Percentiles rank a stretch among this genome's conserved stretches.
These are phyloP conservation scores for Dothistroma pini DNA, from an alignment of 2,329 filamentous ascomycete species.

Conservation along the genomic window DNA sequence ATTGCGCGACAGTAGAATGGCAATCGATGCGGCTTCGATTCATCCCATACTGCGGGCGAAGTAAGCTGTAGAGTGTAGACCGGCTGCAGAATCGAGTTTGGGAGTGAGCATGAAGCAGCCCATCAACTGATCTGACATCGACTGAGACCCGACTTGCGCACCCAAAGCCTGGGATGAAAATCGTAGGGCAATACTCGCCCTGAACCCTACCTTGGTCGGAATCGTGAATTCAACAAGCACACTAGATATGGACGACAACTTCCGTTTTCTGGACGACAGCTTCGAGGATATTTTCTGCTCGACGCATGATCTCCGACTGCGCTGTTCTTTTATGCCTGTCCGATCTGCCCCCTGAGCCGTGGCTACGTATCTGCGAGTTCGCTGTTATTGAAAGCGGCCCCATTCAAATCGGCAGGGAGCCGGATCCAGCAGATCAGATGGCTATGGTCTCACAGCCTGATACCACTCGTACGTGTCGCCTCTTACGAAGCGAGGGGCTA, in stretches of 20 bases:
- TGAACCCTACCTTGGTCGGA: not conserved
- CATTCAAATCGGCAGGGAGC: slow-evolving; percentile 14
- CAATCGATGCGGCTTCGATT: too few species aligned
- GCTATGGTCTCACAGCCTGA: slow-evolving; percentile 13
- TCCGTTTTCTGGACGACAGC: slow-evolving; percentile 8
- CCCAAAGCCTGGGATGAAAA: too few species aligned
- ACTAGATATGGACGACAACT: slow-evolving; percentile 11
- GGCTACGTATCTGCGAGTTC: slow-evolving; percentile 14
- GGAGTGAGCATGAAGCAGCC: too few species aligned
- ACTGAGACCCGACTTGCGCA: too few species aligned
- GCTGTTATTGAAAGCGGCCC: slow-evolving; percentile 9
- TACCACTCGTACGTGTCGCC: slow-evolving; percentile 15
- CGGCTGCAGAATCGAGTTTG: too few species aligned
- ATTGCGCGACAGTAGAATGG: too few species aligned
- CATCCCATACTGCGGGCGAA: too few species aligned
- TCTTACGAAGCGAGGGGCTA: slow-evolving; percentile 14
- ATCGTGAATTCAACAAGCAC: not conserved
- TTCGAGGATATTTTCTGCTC: slow-evolving; percentile 16
- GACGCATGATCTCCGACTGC: slow-evolving; percentile 6
- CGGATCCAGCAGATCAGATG: slow-evolving; percentile 5
- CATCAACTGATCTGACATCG: too few species aligned
- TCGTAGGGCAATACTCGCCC: not conserved
- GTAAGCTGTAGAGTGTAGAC: too few species aligned
- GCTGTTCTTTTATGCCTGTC: slow-evolving; percentile 18
- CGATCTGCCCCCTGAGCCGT: slow-evolving; percentile 22